Base-by-base conservation (phyloP, 2,329 filamentous ascomycete genomes). In the Tolypocladium endophyticum region DNA sequence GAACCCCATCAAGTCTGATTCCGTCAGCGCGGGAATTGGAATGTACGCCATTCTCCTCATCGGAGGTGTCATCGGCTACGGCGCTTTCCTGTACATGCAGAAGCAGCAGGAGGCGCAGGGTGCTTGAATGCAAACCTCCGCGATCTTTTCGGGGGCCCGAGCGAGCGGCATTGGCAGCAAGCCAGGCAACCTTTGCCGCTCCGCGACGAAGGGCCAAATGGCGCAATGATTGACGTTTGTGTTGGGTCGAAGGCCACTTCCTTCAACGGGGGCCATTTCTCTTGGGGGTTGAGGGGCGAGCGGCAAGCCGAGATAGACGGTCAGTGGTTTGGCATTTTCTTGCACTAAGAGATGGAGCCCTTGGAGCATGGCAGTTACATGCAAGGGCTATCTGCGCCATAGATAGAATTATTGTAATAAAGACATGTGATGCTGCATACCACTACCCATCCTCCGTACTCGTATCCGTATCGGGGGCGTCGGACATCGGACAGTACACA, bases 31-130 rank as follows among this genome's bases (percentile, higher is more conserved):
- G 61, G 90, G 92, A 69, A 79, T 95, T 65, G 89, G 87, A 62
- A 80, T 95, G 67, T 97, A 97, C 78, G 89, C 86, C 61, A 68
- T 96, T 67, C 75, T 97, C 68, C 79, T 96, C 66, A 72, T 93
- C 65, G 91, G 91, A 68, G 92, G 87, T 66, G 80, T 85, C 56
- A 74, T 85, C 63, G 91, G 90, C 64, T 97, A 90, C 78, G 83
- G 83, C 68, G 89, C 83, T 69, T 97, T 93, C 82, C 87, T 92
- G 76, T 96, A 94, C 80, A 74, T 95, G 68, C 65, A 67, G 60
- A 77, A 81, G 73, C 76, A 81, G 68, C 70, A 78, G 64, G 63
- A 61, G 55, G 14, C 61, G 63, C 58, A 68, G 60, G 62, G 67
- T 38, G 62, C 58, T 33, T 58, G 59, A 60, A 39, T 57, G n/a